Evolutionary conservation across 371 early-diverging fungal genomes (phyloP), one percentile per base, ranked within the genome.

Genomic region (Syncephalastrum racemosum): DNA sequence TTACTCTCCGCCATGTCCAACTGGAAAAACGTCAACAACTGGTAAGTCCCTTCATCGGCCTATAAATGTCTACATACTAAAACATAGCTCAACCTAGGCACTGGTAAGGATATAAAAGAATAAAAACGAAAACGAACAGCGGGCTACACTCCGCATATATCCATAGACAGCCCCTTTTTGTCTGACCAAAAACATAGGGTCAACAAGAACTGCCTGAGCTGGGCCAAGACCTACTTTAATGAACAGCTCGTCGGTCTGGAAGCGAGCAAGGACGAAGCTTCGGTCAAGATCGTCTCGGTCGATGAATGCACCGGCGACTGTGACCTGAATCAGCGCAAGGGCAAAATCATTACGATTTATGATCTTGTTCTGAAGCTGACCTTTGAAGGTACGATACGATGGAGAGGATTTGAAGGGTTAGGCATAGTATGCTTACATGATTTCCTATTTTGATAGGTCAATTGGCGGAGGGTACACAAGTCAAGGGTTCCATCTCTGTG

Each of bases 301-400:
- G 70, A 77, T 49, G 75, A 80, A 4, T 84, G 91, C 31, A 77
- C 67, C 2, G 95, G 95, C 16, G 97, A 96, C 71, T 91, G 84
- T 7, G 93, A 94, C 53, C 72, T 96, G 47, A 94, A 92, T 77
- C 91, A 92, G 76, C 84, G 97, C 60, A 96, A 96, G 73, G 95
- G 95, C 16, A 91, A 91, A 68, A 73, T 96, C 45, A 84, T 95
- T 46, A 87, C 92, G 19, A 87, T 96, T 61, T 95, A 81, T 66
- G 97, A 95, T 59, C 67, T 96, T 12, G 80, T 74, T 18, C 63
- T 95, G 58, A 84, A 66, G 25, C 23, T 66, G 12, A 46, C 60
- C 22, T 64, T 66, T 58, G 25, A 67, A 65, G 73, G 66, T 61
- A 54, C 25, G 31, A 23, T 23, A 42, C 7, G 39, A 56, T 51